Evolutionary conservation across 1,284 basidiomycete species (phyloP).

Genomic region (Fomitopsis betulina): DNA sequence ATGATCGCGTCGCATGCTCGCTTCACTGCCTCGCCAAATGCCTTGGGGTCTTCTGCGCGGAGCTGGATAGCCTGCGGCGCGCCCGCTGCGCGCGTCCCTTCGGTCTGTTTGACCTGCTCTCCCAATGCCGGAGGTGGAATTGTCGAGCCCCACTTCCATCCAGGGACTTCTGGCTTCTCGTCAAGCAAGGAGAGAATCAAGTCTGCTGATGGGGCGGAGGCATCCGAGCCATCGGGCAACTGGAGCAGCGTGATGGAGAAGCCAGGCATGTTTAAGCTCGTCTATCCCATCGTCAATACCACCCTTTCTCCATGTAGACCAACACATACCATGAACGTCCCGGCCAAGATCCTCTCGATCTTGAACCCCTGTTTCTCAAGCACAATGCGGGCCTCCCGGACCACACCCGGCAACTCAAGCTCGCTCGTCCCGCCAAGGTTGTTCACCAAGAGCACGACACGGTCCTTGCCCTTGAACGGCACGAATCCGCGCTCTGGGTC

Average conservation of each 20-base stretch:
- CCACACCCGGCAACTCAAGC: slow-evolving; percentile 77
- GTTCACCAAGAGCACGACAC: slow-evolving; percentile 69
- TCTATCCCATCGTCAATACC: slow-evolving; percentile 36
- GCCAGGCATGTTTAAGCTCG: slow-evolving; percentile 92
- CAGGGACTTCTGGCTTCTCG: slow-evolving; percentile 68
- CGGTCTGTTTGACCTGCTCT: slow-evolving; percentile 21
- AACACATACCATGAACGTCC: slow-evolving; percentile 75
- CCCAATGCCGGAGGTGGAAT: slow-evolving; percentile 30
- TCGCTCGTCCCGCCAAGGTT: slow-evolving; percentile 85
- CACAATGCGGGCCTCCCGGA: slow-evolving; percentile 52
- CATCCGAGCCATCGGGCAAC: slow-evolving; percentile 47
- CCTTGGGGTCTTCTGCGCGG: slow-evolving; percentile 37
- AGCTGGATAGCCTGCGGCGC: slow-evolving; percentile 23
- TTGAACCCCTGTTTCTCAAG: slow-evolving; percentile 54
- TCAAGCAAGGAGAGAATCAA: slow-evolving; percentile 76
- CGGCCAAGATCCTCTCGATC: slow-evolving; percentile 64
- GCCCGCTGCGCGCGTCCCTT: slow-evolving; percentile 13
- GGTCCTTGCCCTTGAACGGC: slow-evolving; percentile 67
- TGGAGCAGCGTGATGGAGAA: slow-evolving; percentile 88
- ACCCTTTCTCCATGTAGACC: not conserved
- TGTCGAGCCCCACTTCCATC: slow-evolving; percentile 75
- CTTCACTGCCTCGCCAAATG: slow-evolving; percentile 56
- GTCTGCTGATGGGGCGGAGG: slow-evolving; percentile 32
- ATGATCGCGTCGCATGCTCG: slow-evolving; percentile 71
- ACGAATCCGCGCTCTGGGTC: slow-evolving; percentile 87